Evolutionary conservation across 192 early-diverging fungal species (phyloP).

Genomic region (Ramicandelaber brevisporus): DNA sequence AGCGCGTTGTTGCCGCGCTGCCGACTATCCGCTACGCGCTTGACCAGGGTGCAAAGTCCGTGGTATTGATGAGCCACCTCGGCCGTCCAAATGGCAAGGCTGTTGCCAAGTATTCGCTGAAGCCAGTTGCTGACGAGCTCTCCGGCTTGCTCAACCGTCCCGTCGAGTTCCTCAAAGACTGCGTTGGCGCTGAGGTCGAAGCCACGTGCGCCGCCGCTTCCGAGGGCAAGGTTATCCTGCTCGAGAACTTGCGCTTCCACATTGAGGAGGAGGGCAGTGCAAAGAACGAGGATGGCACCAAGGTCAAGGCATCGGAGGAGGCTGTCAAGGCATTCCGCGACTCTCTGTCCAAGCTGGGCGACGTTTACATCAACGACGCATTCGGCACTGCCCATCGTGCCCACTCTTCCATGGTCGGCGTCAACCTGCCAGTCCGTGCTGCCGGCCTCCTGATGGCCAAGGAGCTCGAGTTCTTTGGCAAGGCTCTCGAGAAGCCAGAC

Average conservation of each 20-base stretch:
- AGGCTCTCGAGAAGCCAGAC: slow-evolving; percentile 80
- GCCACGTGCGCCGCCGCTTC: slow-evolving; percentile 35
- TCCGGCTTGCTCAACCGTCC: slow-evolving; percentile 43
- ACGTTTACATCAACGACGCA: slow-evolving; percentile 95
- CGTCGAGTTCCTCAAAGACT: slow-evolving; percentile 81
- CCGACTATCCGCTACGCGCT: slow-evolving; percentile 84
- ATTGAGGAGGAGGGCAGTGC: slow-evolving; percentile 89
- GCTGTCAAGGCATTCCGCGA: slow-evolving; percentile 64
- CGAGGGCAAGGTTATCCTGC: slow-evolving; percentile 57
- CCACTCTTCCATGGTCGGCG: slow-evolving; percentile 93
- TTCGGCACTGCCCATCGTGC: slow-evolving; percentile 98
- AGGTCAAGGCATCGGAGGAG: slow-evolving; percentile 67
- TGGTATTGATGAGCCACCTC: slow-evolving; percentile 91
- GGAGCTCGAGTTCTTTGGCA: slow-evolving; percentile 96
- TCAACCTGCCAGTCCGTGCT: slow-evolving; percentile 66
- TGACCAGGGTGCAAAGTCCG: slow-evolving; percentile 57
- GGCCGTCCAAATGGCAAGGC: slow-evolving; percentile 87
- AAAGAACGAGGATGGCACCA: slow-evolving; percentile 76
- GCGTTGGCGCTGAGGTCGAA: slow-evolving; percentile 77
- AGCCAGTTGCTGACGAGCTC: slow-evolving; percentile 72
- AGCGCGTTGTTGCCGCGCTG: slow-evolving; percentile 80
- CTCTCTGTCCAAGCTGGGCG: slow-evolving; percentile 80
- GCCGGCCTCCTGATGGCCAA: slow-evolving; percentile 97
- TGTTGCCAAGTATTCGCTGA: slow-evolving; percentile 71
- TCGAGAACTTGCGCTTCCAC: slow-evolving; percentile 97